These are phyloP conservation scores for Collybia nuda DNA, from an alignment of 768 basidiomycete genomes.

Conservation along the genomic window DNA sequence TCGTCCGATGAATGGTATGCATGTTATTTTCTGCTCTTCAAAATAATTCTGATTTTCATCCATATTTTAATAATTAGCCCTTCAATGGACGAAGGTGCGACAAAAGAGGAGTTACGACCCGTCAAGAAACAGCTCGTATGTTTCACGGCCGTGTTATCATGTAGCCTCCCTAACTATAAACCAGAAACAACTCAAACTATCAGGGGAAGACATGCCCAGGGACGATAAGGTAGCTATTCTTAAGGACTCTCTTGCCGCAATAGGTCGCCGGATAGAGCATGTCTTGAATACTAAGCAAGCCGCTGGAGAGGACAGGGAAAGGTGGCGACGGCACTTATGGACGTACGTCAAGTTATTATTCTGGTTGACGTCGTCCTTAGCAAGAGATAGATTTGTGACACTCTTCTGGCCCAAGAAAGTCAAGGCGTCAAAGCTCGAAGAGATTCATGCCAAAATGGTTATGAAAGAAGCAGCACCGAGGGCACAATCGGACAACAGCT, in stretches of 20 bases:
- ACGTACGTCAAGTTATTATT: conserved; percentile 59
- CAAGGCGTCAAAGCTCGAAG: conserved; percentile 88
- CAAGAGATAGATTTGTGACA: conserved; percentile 74
- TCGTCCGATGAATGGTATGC: conserved; percentile 88
- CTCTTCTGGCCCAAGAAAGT: conserved; percentile 98
- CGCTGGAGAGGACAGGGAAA: conserved; percentile 77
- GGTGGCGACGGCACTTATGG: conserved; percentile 96
- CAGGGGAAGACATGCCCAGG: conserved; percentile 89
- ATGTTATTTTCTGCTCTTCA: conserved; percentile 10
- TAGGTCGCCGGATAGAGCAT: conserved; percentile 87
- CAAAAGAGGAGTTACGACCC: conserved; percentile 93
- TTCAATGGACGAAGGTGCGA: conserved; percentile 91
- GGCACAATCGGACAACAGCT: conserved; percentile 46
- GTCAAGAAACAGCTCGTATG: conserved; percentile 94
- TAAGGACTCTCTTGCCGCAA: conserved; percentile 92
- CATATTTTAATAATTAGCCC: conserved; percentile 48
- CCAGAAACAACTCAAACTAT: conserved; percentile 93
- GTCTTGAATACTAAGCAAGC: conserved; percentile 77
- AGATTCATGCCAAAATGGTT: conserved; percentile 96
- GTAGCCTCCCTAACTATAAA: conserved; percentile 7
- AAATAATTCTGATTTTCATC: too few relatives aligned
- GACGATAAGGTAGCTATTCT: conserved; percentile 96
- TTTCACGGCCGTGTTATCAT: neutral
- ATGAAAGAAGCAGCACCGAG: conserved; percentile 79
- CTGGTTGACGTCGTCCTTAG: conserved; percentile 3